Base-by-base conservation (phyloP, 257 asterid species). In the Gynochthodes officinalis region DNA sequence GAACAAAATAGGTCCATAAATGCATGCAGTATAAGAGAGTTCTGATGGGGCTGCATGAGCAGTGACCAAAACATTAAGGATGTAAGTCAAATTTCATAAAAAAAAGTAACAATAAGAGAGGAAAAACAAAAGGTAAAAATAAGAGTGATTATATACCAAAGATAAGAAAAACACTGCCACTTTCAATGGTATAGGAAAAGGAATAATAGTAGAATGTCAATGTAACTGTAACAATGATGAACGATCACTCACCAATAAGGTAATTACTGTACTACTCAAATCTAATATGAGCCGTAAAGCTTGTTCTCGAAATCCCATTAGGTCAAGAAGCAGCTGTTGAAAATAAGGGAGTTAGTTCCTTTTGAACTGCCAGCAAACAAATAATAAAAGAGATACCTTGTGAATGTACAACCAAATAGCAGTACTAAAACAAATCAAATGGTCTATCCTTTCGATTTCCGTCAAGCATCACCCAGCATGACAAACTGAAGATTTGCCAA, bases 1-100 rank as follows among this genome's bases (percentile, higher is more conserved):
- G 99, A 88, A 88, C 99, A 95, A 79, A 95, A 90, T 73, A 95
- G 90, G 84, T 89, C 99, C 98, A 95, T 95, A 85, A 95, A 90
- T 71, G 97, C 96, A 64, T 92, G 97, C 79, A 95, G 90, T 79
- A 95, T 95, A 81, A 95, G 96, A 78, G 92, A 90, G 77, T 95
- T 95, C 72, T 92, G 99, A 79, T 95, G 95, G 67, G 99, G 99
- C 99, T 92, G 96, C 90, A 87, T 77, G 67, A 70, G 71, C 85
- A 83, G 75, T 58, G 32, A 65, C 40, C 59, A 67, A 49, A 28
- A 40, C 61, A 77, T 76, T 75, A 75, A 72, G 58, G 64, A 76
- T 60, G 53, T 64, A 19, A 48, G 42, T 46, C 42, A 37, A 37
- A 37, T 40, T 65, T 60, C n/a, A n/a, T n/a, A n/a, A n/a, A n/a